These are phyloP conservation scores for Geranium rotundifolium DNA, from an alignment of 345 rosid genomes.

Conservation along the genomic window DNA sequence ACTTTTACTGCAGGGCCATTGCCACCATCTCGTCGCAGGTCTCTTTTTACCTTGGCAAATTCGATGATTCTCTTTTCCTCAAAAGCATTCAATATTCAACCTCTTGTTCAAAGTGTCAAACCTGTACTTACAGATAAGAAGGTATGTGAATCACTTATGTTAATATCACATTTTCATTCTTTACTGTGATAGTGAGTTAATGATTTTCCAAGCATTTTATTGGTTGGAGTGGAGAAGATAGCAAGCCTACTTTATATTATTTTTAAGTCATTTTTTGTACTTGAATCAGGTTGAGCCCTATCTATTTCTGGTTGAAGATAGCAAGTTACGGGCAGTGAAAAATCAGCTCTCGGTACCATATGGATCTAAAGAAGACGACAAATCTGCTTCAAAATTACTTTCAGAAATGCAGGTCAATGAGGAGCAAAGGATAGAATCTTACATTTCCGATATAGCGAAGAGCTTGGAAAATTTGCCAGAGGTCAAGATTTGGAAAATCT, in stretches of 20 bases:
- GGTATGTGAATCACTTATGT: slow-evolving; percentile 24
- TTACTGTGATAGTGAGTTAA: neutral
- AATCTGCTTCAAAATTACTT: slow-evolving; percentile 43
- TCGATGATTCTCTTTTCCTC: slow-evolving; percentile 87
- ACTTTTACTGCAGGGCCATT: slow-evolving; percentile 49
- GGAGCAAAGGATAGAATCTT: slow-evolving; percentile 43
- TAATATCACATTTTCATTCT: neutral
- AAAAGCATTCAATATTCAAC: slow-evolving; percentile 46
- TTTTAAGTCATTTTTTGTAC: slow-evolving; percentile 4
- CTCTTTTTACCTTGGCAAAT: slow-evolving; percentile 71
- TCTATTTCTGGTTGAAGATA: slow-evolving; percentile 60
- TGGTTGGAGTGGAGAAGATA: neutral
- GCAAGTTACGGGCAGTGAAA: slow-evolving; percentile 53
- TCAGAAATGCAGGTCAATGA: slow-evolving; percentile 32
- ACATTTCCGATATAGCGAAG: slow-evolving; percentile 49
- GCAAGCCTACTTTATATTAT: neutral
- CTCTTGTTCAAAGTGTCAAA: slow-evolving; percentile 48
- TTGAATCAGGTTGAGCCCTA: slow-evolving; percentile 74
- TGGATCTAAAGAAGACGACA: slow-evolving; percentile 63
- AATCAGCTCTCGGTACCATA: slow-evolving; percentile 21
- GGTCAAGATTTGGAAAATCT: slow-evolving; percentile 22
- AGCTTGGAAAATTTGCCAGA: slow-evolving; percentile 44
- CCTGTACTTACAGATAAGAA: slow-evolving; percentile 40
- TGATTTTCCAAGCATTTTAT: neutral
- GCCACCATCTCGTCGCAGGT: slow-evolving; percentile 71